Base-by-base conservation (phyloP, 2,329 filamentous ascomycete genomes). In the Exophiala lecanii-corni region DNA sequence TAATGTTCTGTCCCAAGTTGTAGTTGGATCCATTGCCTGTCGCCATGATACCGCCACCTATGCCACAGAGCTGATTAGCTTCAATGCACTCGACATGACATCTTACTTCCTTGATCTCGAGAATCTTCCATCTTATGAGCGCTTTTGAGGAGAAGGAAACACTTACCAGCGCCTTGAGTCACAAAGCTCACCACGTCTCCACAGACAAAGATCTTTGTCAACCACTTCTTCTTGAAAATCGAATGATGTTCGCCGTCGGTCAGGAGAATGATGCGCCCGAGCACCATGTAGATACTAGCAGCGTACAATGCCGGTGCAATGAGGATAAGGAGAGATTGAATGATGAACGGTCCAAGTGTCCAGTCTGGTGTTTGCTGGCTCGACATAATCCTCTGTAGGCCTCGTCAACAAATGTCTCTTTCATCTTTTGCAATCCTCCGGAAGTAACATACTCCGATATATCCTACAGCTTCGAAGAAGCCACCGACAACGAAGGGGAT, bases 301-400 rank as follows among this genome's bases (percentile, higher is more conserved):
- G 69, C 64, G 34, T 68, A 62, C 3, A 72, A 56, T 0, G 65
- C 60, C 0, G 69, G 67, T 0, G 65, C 62, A 9, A 69, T 55
- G 3, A 71, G 59, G 32, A 67, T 60, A 17, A 65, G 55, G 41
- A 68, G 58, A 20, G 60, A 57, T 43, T 70, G 66, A 1, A 65
- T 56, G 0, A 60, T 58, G 56, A 61, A 70, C 1, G 63, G 49
- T 0, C n/a, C n/a, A n/a, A n/a, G n/a, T n/a, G n/a, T n/a, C n/a
- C n/a, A n/a, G n/a, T n/a, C n/a, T n/a, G n/a, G n/a, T n/a, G n/a
- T n/a, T n/a, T n/a, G n/a, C n/a, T n/a, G n/a, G n/a, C n/a, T n/a
- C n/a, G n/a, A n/a, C n/a, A n/a, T n/a, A n/a, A n/a, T n/a, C n/a
- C n/a, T n/a, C n/a, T n/a, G n/a, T n/a, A n/a, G n/a, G n/a, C n/a